Base-by-base conservation (phyloP, 805 yeast genomes). In the Yarrowia bubula region DNA sequence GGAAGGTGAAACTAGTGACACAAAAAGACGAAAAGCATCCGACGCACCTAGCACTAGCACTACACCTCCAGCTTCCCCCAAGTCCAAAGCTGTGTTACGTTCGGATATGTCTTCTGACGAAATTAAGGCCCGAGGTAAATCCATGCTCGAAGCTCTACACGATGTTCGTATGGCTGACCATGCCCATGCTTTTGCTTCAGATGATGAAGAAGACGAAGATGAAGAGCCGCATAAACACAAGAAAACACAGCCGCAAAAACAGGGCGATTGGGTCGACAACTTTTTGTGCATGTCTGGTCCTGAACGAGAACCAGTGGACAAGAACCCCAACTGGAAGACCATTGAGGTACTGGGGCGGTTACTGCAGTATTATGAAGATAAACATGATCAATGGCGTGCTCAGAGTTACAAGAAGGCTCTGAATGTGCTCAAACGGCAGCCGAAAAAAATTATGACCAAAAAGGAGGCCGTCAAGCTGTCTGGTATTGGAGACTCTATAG, bases 401-500 rank as follows among this genome's bases (percentile, higher is more conserved):
- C 72, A 72, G 42, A 78, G 81, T 11, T 84, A 84, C 67, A 72
- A 77, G 22, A 75, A 74, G 17, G 87, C 87, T 0, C 75, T 82
- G 32, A 72, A 74, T 2, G 71, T 80, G 0, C 67, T 77, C 22
- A 72, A 74, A 43, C 70, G 73, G 0, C 53, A 69, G 6, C 66
- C 69, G 4, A 67, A 65, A 5, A 75, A 74, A 1, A 73, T 84
- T 5, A 70, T 64, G 0, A 75, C 78, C 1, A 75, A 74, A 0
- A 67, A 70, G 1, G 79, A 83, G 46, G 84, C 85, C 1, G 53
- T 67, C 13, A 70, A 71, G 51, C 69, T 81, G 18, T 77, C 79
- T 1, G 79, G 81, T 1, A 69, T 83, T 15, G 83, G 84, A 1
- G 69, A 74, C 10, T 71, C 75, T 1, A 75, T 82, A 38, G 80